A percentile compares a stretch with the other conserved stretches of the same genome.
phyloP scores from a whole-genome alignment of 2,329 filamentous ascomycete species.

The Colletotrichum aenigma region DNA sequence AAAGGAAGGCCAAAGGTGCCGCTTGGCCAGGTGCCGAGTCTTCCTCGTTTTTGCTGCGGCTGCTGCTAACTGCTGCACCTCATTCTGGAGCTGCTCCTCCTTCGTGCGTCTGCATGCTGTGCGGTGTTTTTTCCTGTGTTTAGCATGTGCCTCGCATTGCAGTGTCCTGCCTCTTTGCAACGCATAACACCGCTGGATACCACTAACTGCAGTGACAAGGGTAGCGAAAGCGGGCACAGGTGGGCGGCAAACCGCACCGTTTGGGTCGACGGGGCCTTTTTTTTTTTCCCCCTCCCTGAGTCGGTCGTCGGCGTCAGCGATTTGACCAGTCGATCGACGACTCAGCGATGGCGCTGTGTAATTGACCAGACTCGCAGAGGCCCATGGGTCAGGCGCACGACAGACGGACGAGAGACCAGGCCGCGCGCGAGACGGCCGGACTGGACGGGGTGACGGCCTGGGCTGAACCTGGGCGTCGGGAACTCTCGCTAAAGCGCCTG shows the following conservation, averaged over 20 bases:
- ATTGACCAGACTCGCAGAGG: neutral
- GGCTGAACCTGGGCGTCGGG: slow-evolving; percentile 19
- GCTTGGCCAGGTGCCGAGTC: neutral
- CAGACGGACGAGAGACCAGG: neutral
- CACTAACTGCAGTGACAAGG: neutral
- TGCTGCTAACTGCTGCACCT: neutral
- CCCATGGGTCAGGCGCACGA: neutral
- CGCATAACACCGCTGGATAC: neutral
- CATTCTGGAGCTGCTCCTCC: neutral
- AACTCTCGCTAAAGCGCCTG: slow-evolving; percentile 17
- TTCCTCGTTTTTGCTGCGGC: neutral
- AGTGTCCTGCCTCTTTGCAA: neutral
- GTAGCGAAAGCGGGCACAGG: neutral
- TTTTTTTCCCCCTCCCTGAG: neutral
- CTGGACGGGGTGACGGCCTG: neutral
- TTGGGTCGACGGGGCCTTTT: neutral
- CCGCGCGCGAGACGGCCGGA: neutral
- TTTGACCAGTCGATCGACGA: slow-evolving; percentile 3
- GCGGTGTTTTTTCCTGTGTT: neutral
- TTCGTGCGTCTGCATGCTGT: neutral
- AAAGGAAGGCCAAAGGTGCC: neutral
- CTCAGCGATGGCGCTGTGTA: neutral
- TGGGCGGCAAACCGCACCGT: neutral
- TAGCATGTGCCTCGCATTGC: neutral
- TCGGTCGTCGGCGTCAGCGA: slow-evolving; percentile 9